phyloP scores from a whole-genome alignment of 1,284 basidiomycete genomes.

The Amylostereum areolatum region DNA sequence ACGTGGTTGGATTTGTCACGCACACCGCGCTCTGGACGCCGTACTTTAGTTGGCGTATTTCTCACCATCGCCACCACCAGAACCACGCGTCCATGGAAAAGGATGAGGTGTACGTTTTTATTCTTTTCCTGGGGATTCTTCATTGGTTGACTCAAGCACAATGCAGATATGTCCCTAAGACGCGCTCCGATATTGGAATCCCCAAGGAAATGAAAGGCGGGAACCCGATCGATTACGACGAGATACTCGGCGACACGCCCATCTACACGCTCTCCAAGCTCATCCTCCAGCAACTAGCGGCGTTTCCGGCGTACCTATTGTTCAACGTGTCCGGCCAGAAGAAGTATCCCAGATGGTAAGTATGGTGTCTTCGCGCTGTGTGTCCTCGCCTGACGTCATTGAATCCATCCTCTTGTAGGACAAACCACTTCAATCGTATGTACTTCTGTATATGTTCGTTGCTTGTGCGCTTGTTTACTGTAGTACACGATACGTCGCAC shows the following conservation, averaged over 20 bases:
- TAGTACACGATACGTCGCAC: too few species aligned
- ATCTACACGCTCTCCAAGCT: constrained; percentile 51
- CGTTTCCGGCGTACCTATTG: constrained; percentile 67
- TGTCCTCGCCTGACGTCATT: too few species aligned
- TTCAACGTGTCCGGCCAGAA: constrained; percentile 62
- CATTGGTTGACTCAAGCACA: neutral
- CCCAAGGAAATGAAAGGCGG: constrained; percentile 26
- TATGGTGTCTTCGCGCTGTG: too few species aligned
- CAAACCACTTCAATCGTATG: constrained; percentile 55
- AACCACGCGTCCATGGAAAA: constrained; percentile 39
- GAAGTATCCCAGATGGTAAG: constrained; percentile 52
- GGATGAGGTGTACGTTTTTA: constrained; percentile 42
- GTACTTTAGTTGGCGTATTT: constrained; percentile 34
- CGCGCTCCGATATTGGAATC: constrained; percentile 44
- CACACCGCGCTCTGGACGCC: constrained; percentile 32
- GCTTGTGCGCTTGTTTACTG: too few species aligned
- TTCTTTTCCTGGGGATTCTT: neutral
- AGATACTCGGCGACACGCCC: constrained; percentile 53
- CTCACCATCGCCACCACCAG: constrained; percentile 33
- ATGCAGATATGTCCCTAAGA: constrained; percentile 40
- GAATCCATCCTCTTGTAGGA: constrained; percentile 18
- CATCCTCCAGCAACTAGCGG: constrained; percentile 62
- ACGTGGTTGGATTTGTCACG: constrained; percentile 22
- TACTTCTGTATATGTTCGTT: too few species aligned
- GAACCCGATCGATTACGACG: constrained; percentile 41